phyloP scores from a whole-genome alignment of 1,284 basidiomycete genomes.

The Microbotryum intermedium region DNA sequence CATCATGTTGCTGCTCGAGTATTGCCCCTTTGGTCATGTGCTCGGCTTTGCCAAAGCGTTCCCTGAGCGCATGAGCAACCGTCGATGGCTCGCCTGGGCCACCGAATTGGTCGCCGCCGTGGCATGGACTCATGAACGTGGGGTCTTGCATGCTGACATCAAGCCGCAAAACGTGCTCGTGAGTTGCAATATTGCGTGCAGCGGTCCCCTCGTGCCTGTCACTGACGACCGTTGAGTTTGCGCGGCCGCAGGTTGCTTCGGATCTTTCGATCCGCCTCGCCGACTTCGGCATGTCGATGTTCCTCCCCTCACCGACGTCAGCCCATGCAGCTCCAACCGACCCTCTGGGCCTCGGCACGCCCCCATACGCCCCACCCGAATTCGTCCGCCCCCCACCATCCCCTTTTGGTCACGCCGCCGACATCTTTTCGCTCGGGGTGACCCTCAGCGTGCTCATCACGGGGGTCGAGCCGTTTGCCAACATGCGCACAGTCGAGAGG shows the following conservation, averaged over 20 bases:
- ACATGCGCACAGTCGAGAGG: slow-evolving; percentile 41
- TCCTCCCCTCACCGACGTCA: slow-evolving; percentile 32
- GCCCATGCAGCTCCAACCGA: slow-evolving; percentile 33
- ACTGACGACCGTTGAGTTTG: neutral
- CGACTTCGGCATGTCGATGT: slow-evolving; percentile 45
- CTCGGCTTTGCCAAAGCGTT: slow-evolving; percentile 39
- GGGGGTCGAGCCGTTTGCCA: slow-evolving; percentile 43
- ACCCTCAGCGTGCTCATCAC: slow-evolving; percentile 44
- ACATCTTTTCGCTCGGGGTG: slow-evolving; percentile 46
- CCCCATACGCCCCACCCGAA: slow-evolving; percentile 47
- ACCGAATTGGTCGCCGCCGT: slow-evolving; percentile 40
- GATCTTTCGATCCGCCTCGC: slow-evolving; percentile 39
- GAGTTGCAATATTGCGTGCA: neutral
- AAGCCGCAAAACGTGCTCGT: slow-evolving; percentile 41
- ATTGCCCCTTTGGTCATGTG: slow-evolving; percentile 40
- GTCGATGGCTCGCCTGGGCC: slow-evolving; percentile 41
- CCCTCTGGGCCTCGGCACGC: slow-evolving; percentile 45
- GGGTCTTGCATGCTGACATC: slow-evolving; percentile 45
- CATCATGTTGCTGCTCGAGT: slow-evolving; percentile 41
- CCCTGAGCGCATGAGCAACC: slow-evolving; percentile 37
- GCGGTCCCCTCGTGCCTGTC: no score
- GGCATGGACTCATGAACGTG: slow-evolving; percentile 42
- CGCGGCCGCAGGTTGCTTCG: slow-evolving; percentile 18
- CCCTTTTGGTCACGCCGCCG: slow-evolving; percentile 43
- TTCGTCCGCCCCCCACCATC: slow-evolving; percentile 39